Evolutionary conservation across 805 yeast genomes (phyloP), one percentile per base, ranked within the genome.

Genomic region (Saturnispora saitoi): DNA sequence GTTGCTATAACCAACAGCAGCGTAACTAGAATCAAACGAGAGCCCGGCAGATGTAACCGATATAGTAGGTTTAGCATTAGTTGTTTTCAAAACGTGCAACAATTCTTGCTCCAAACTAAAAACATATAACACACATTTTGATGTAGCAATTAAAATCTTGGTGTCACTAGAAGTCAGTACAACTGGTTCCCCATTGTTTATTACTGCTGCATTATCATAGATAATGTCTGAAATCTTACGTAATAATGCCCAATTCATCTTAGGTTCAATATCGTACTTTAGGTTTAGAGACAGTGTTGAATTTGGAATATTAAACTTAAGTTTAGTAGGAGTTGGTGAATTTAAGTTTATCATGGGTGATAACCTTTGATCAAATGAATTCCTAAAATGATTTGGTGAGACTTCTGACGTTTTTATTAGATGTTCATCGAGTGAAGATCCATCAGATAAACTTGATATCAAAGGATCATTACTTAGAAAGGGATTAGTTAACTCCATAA

Each of bases 91-190:
- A 1, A 72, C 70, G 39, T 66, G 65, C 12, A 73, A 67, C 4
- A 85, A 59, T 29, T 67, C 69, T 61, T 90, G 96, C 40, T 74
- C 74, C 52, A 80, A 82, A 56, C 81, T 83, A 62, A 86, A 89
- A 4, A 84, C 69, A 4, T 86, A 62, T 0, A 87, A 68, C 32
- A 62, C 67, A 1, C 95, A 95, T 45, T 74, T 75, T 0, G 74
- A 57, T 0, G 96, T 89, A 2, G 95, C 96, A 7, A 89, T 56
- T 0, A 78, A 78, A 7, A 83, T 67, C 30, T 72, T 56, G 7
- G 36, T 37, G 31, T 69, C 73, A 9, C 76, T 70, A 0, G 75
- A 68, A 0, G 69, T 60, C 12, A 79, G 56, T 24, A 70, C 60
- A 0, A 76, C 67, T 0, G 83, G 78, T 2, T 72, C 69, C 0